phyloP scores from a whole-genome alignment of 345 rosid species.

The Nasturtium officinale region DNA sequence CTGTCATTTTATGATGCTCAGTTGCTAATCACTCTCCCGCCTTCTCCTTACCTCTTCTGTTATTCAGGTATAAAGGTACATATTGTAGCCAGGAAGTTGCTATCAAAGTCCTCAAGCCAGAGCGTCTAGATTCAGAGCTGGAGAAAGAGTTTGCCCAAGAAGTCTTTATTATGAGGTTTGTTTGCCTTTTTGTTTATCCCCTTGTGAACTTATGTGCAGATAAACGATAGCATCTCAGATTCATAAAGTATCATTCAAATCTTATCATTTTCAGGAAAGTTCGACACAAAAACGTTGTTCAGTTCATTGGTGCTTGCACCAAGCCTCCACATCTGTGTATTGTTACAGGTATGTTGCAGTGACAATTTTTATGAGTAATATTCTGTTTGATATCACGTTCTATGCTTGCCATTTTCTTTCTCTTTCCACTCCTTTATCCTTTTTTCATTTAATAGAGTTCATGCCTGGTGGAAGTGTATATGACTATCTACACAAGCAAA shows the following conservation, averaged over 20 bases:
- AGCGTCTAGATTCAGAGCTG: slow-evolving; percentile 78
- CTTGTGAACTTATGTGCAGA: slow-evolving; percentile 16
- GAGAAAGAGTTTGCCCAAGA: slow-evolving; percentile 96
- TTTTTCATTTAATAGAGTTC: slow-evolving; percentile 54
- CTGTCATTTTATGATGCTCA: slow-evolving; percentile 20
- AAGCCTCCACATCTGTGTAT: slow-evolving; percentile 91
- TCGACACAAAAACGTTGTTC: slow-evolving; percentile 94
- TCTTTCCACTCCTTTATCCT: slow-evolving; percentile 13
- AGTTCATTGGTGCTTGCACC: slow-evolving; percentile 97
- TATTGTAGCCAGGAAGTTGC: slow-evolving; percentile 97
- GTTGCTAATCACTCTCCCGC: slow-evolving; percentile 1
- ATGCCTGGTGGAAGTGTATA: slow-evolving; percentile 99
- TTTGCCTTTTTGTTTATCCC: slow-evolving; percentile 4
- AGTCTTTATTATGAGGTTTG: slow-evolving; percentile 94
- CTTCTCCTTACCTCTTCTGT: slow-evolving; percentile 16
- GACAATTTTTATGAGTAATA: slow-evolving; percentile 14
- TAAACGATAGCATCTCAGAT: slow-evolving; percentile 17
- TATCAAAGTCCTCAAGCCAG: slow-evolving; percentile 93
- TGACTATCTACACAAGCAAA: slow-evolving; percentile 95
- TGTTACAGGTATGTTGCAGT: slow-evolving; percentile 66
- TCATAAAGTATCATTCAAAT: slow-evolving; percentile 17
- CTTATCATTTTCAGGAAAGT: slow-evolving; percentile 66
- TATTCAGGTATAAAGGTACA: slow-evolving; percentile 83
- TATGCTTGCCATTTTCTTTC: slow-evolving; percentile 9
- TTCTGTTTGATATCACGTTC: slow-evolving; percentile 15